These are phyloP conservation scores for Arbutus unedo DNA, from an alignment of 148 eudicot species.

Conservation along the genomic window DNA sequence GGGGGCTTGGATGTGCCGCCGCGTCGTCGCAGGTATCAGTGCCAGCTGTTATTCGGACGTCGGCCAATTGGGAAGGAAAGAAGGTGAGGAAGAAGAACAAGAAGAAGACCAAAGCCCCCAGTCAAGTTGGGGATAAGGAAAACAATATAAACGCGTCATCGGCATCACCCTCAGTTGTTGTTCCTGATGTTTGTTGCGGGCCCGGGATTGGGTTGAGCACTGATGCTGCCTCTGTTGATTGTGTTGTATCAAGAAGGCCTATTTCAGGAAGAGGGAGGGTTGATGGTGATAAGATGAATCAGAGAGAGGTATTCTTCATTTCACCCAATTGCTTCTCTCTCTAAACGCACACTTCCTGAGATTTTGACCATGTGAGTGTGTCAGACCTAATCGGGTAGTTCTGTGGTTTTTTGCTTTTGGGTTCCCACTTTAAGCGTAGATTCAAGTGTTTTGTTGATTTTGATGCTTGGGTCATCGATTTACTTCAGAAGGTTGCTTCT, in stretches of 20 bases:
- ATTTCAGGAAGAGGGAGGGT: slow-evolving; percentile 43
- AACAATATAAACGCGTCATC: slow-evolving; percentile 8
- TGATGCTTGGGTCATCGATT: neutral
- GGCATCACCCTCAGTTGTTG: slow-evolving; percentile 24
- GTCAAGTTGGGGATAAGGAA: slow-evolving; percentile 6
- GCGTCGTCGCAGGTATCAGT: slow-evolving; percentile 66
- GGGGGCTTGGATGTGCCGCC: slow-evolving; percentile 68
- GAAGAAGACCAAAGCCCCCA: slow-evolving; percentile 15
- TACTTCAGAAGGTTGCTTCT: neutral
- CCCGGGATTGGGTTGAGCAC: slow-evolving; percentile 53
- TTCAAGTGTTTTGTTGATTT: neutral
- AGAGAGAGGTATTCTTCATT: slow-evolving; percentile 38
- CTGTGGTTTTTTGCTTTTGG: neutral
- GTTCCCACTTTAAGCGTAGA: neutral
- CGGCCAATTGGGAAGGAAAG: slow-evolving; percentile 61
- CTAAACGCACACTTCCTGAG: neutral
- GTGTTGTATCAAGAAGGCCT: slow-evolving; percentile 55
- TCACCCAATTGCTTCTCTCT: neutral
- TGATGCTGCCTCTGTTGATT: slow-evolving; percentile 63
- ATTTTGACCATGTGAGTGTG: neutral
- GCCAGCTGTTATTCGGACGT: slow-evolving; percentile 58
- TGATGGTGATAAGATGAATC: slow-evolving; percentile 47
- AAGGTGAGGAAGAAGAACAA: slow-evolving; percentile 19
- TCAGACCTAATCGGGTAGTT: neutral
- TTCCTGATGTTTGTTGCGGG: slow-evolving; percentile 87